Conservation (phyloP, 1,284 basidiomycete species). For the Sutorius eximius region DNA sequence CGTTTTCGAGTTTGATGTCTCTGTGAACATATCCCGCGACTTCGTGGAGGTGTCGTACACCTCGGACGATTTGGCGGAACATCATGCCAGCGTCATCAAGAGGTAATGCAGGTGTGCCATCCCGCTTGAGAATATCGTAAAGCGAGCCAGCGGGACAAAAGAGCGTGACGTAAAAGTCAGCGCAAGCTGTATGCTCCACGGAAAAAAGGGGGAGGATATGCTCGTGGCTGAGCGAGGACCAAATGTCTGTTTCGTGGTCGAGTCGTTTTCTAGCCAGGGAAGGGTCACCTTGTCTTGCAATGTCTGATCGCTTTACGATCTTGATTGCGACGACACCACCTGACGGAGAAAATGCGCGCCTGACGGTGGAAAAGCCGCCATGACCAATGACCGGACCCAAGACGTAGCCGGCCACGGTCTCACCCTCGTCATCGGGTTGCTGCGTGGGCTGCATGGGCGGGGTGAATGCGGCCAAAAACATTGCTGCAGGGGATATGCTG, state of each 20-base stretch:
- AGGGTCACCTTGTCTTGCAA: conserved; percentile 51
- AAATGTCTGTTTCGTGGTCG: conserved; percentile 77
- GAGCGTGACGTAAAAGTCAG: conserved; percentile 84
- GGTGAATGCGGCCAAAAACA: conserved; percentile 74
- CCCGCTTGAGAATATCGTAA: conserved; percentile 79
- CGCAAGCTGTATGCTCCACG: conserved; percentile 59
- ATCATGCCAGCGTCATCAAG: conserved; percentile 84
- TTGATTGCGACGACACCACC: conserved; percentile 80
- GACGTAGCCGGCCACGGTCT: conserved; percentile 66
- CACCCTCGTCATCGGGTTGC: conserved; percentile 58
- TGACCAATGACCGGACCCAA: conserved; percentile 79
- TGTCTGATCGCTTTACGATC: conserved; percentile 64
- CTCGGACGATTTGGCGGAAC: conserved; percentile 88
- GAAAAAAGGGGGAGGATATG: conserved; percentile 84
- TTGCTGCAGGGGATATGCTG: conserved; percentile 67
- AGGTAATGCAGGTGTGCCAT: conserved; percentile 61
- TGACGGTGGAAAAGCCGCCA: conserved; percentile 87
- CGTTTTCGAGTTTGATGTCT: conserved; percentile 96
- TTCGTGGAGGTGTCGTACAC: conserved; percentile 84
- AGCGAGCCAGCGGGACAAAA: conserved; percentile 84
- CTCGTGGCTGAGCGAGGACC: conserved; percentile 74
- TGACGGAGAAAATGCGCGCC: conserved; percentile 66
- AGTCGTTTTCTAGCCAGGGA: conserved; percentile 55
- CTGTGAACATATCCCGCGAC: conserved; percentile 79
- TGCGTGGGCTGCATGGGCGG: conserved; percentile 31